These are phyloP conservation scores for Moringa oleifera DNA, from an alignment of 345 rosid genomes.

Conservation along the genomic window DNA sequence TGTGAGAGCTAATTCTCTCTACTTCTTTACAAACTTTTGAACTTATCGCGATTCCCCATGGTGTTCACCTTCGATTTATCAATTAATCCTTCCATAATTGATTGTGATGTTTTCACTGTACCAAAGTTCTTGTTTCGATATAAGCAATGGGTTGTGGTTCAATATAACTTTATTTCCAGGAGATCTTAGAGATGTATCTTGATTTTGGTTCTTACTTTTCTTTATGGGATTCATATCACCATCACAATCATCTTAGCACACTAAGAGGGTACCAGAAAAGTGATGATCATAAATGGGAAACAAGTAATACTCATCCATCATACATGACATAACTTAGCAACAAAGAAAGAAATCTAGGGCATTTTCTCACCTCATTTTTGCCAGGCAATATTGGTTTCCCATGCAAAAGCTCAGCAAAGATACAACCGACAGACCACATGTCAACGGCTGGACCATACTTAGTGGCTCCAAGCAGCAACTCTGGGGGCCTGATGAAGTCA, in stretches of 20 bases:
- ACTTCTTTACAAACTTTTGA: no score
- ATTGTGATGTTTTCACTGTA: no score
- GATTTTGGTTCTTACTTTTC: no score
- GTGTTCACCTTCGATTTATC: no score
- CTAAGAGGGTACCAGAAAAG: background rate
- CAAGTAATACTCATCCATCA: background rate
- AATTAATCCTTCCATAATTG: no score
- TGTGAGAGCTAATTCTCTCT: no score
- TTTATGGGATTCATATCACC: no score
- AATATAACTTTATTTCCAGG: no score
- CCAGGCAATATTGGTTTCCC: slow-evolving; percentile 95
- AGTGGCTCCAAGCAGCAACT: slow-evolving; percentile 90
- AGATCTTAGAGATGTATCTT: no score
- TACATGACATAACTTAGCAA: background rate
- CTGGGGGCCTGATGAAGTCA: slow-evolving; percentile 66
- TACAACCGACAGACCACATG: slow-evolving; percentile 98
- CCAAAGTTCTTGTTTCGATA: no score
- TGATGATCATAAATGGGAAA: background rate
- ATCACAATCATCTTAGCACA: background rate
- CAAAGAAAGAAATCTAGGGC: background rate
- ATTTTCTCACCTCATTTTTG: slow-evolving; percentile 63
- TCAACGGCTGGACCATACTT: slow-evolving; percentile 95
- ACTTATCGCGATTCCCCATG: no score
- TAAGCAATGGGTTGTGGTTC: no score
- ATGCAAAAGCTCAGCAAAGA: slow-evolving; percentile 87